A percentile compares a stretch with the other conserved stretches of the same genome.
phyloP scores from a whole-genome alignment of 116 monocot genomes.

The Papilionanthe hybrid region DNA sequence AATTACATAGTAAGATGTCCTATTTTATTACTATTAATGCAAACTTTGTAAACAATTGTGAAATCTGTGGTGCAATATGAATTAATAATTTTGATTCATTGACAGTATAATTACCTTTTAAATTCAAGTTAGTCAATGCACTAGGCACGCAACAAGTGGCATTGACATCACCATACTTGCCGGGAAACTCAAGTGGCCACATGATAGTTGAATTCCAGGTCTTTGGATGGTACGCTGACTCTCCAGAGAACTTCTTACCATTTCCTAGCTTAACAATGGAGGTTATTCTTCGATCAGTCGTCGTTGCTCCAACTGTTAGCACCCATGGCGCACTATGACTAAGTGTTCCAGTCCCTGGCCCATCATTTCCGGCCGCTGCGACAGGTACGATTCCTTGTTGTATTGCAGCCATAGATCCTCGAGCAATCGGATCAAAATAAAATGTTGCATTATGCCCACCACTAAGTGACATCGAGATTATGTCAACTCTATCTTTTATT shows the following conservation, averaged over 20 bases:
- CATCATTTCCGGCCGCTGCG: slow-evolving; percentile 35
- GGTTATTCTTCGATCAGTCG: slow-evolving; percentile 18
- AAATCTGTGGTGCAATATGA: background rate
- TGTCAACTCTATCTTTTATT: slow-evolving; percentile 18
- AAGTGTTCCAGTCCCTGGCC: slow-evolving; percentile 17
- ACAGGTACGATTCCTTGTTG: slow-evolving; percentile 2
- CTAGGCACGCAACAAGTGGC: background rate
- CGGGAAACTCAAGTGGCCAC: background rate
- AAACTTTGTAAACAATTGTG: background rate
- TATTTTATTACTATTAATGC: background rate
- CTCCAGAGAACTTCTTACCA: slow-evolving; percentile 1
- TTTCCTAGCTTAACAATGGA: slow-evolving; percentile 18
- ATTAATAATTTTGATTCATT: too few species aligned
- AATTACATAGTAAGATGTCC: too few species aligned
- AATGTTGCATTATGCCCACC: slow-evolving; percentile 8
- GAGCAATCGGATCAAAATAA: slow-evolving; percentile 12
- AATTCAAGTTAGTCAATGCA: background rate
- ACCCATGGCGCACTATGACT: slow-evolving; percentile 42
- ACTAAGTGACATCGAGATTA: slow-evolving; percentile 10
- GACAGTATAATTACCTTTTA: background rate
- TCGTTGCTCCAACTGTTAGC: slow-evolving; percentile 34
- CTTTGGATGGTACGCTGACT: slow-evolving; percentile 13
- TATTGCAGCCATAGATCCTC: slow-evolving; percentile 29
- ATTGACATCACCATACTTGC: background rate
- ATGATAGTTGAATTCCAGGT: background rate